phyloP scores from a whole-genome alignment of 2,329 filamentous ascomycete genomes.

The Aspergillus ochraceus region DNA sequence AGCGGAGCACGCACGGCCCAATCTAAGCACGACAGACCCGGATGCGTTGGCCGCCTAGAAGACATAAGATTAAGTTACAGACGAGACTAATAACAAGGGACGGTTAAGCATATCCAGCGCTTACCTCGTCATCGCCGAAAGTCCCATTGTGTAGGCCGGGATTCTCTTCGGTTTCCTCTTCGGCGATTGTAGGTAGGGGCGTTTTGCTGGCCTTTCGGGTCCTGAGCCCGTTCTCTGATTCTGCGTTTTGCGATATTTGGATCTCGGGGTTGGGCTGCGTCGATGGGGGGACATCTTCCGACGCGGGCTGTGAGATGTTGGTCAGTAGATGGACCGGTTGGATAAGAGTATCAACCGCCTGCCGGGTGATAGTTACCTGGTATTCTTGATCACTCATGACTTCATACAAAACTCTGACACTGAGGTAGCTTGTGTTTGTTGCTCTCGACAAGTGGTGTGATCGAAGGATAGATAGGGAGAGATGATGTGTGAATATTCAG shows the following conservation, averaged over 20 bases:
- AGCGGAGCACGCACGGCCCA: slow-evolving; percentile 18
- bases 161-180: background rate
- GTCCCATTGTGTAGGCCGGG: background rate
- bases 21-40: background rate
- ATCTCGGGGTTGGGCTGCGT: background rate
- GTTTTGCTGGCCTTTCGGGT: background rate
- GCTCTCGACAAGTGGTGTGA: no score
- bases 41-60: slow-evolving; percentile 3
- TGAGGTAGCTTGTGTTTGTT: no score
- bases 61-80: background rate
- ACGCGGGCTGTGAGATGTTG: background rate
- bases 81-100: background rate
- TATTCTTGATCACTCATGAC: background rate
- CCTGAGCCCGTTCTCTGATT: background rate
- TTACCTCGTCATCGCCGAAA: background rate
- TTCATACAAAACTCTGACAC: background rate
- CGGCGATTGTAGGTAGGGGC: background rate
- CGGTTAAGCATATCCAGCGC: background rate
- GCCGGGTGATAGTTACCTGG: background rate
- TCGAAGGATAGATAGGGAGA: no score
- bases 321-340: background rate
- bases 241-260: background rate
- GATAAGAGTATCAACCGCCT: background rate
- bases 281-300: background rate
- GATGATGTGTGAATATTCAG: no score